phyloP scores from a whole-genome alignment of 192 early-diverging fungal species.

The Podila clonocystis region DNA sequence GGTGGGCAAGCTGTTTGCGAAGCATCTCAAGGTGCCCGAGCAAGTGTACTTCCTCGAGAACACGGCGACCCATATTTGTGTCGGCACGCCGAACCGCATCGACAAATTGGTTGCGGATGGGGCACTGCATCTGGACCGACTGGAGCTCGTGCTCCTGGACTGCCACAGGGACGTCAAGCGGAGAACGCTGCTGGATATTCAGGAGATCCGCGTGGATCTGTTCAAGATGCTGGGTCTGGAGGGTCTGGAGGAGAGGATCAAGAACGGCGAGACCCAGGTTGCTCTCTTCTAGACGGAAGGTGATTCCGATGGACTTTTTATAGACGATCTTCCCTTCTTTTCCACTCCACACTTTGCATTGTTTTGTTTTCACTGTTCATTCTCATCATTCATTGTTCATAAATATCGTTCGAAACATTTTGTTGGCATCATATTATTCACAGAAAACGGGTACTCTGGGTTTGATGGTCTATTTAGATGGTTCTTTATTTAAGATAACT shows the following conservation, averaged over 20 bases:
- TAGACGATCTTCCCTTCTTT: no score
- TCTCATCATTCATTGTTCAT: background rate
- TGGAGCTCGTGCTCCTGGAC: conserved; percentile 72
- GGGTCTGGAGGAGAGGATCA: conserved; percentile 24
- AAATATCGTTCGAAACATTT: background rate
- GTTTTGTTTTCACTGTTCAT: background rate
- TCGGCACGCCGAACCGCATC: conserved; percentile 77
- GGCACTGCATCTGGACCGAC: conserved; percentile 63
- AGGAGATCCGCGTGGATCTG: conserved; percentile 67
- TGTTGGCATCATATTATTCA: no score
- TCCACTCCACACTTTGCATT: background rate
- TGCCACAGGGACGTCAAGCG: conserved; percentile 65
- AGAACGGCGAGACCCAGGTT: conserved; percentile 29
- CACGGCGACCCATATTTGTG: conserved; percentile 64
- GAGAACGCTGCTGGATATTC: conserved; percentile 67
- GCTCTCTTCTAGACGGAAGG: conserved; percentile 27
- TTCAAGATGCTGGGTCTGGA: conserved; percentile 56
- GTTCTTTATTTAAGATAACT: background rate
- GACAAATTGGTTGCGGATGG: conserved; percentile 66
- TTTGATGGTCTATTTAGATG: no score
- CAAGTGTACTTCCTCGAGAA: conserved; percentile 66
- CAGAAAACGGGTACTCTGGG: no score
- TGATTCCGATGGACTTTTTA: background rate
- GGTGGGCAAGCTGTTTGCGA: conserved; percentile 80
- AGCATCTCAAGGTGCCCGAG: conserved; percentile 80